Conservation (phyloP, 371 early-diverging fungal genomes). For the Actinomortierella ambigua region DNA sequence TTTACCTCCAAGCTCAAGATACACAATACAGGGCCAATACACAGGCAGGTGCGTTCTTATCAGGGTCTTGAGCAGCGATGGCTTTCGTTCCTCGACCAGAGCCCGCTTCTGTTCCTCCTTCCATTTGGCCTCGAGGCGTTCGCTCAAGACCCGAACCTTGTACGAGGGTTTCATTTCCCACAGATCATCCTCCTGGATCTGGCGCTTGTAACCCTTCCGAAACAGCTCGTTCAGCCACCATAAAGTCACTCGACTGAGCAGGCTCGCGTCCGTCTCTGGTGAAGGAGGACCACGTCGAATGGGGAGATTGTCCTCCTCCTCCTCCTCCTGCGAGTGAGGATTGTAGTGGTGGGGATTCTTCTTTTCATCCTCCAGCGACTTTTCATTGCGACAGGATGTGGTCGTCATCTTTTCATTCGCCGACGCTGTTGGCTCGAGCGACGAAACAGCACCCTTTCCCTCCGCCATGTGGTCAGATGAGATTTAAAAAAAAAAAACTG, state of each 20-base stretch:
- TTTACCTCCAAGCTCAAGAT: slow-evolving; percentile 19
- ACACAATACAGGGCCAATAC: slow-evolving; percentile 15
- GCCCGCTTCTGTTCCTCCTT: slow-evolving; percentile 12
- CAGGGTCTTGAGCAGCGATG: slow-evolving; percentile 24
- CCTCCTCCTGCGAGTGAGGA: too few relatives aligned
- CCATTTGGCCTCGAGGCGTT: slow-evolving; percentile 23
- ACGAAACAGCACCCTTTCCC: too few relatives aligned
- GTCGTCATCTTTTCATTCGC: too few relatives aligned
- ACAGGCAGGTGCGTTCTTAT: slow-evolving; percentile 7
- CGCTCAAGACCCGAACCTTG: slow-evolving; percentile 13
- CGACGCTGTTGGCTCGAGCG: too few relatives aligned
- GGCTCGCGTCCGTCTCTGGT: slow-evolving; percentile 27
- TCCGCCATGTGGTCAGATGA: too few relatives aligned
- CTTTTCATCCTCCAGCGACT: too few relatives aligned
- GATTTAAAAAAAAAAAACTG: too few relatives aligned
- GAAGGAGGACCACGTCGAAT: slow-evolving; percentile 5
- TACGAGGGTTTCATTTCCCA: slow-evolving; percentile 27
- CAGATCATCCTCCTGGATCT: slow-evolving; percentile 43
- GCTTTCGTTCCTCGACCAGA: background rate
- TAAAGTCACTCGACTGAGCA: slow-evolving; percentile 15
- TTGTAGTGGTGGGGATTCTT: too few relatives aligned
- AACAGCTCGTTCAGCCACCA: slow-evolving; percentile 30
- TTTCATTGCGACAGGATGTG: too few relatives aligned
- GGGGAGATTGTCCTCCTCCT: too few relatives aligned
- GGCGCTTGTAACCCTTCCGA: slow-evolving; percentile 31